These are phyloP conservation scores for Agaricus blazei DNA, from an alignment of 768 basidiomycete species.

Conservation along the genomic window DNA sequence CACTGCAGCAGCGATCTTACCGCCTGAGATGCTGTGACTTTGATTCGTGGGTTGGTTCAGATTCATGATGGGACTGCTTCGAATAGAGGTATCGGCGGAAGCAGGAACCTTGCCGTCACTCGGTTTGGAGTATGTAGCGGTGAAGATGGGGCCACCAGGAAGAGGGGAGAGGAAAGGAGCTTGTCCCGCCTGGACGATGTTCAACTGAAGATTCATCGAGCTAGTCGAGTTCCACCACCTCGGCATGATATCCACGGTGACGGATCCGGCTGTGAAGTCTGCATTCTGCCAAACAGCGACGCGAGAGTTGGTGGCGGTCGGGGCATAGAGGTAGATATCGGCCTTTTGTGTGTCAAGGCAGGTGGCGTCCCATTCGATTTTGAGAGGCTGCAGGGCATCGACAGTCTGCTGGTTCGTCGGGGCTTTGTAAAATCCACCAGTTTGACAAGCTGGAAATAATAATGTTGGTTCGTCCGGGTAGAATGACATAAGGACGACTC, in stretches of 20 bases:
- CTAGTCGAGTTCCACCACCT: slow-evolving; percentile 68
- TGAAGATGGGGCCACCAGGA: slow-evolving; percentile 68
- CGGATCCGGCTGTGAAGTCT: slow-evolving; percentile 41
- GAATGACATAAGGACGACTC: neutral
- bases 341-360: slow-evolving; percentile 46
- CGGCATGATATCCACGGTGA: slow-evolving; percentile 46
- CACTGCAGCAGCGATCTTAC: slow-evolving; percentile 63
- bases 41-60: slow-evolving; percentile 28
- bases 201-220: slow-evolving; percentile 47
- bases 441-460: slow-evolving; percentile 36
- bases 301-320: slow-evolving; percentile 31
- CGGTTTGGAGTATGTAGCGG: slow-evolving; percentile 50
- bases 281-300: slow-evolving; percentile 59
- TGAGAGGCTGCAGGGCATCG: slow-evolving; percentile 42
- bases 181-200: slow-evolving; percentile 46
- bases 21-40: slow-evolving; percentile 29
- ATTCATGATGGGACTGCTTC: slow-evolving; percentile 35
- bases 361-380: slow-evolving; percentile 60
- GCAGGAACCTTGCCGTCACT: slow-evolving; percentile 29
- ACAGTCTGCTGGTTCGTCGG: slow-evolving; percentile 46
- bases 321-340: slow-evolving; percentile 68
- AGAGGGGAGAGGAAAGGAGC: slow-evolving; percentile 47
- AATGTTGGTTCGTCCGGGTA: neutral
- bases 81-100: slow-evolving; percentile 28
- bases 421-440: slow-evolving; percentile 57